Percentiles rank a stretch among this genome's conserved stretches.
These are phyloP conservation scores for Zygoascus flipseniorum DNA, from an alignment of 805 yeast genomes.

Conservation along the genomic window DNA sequence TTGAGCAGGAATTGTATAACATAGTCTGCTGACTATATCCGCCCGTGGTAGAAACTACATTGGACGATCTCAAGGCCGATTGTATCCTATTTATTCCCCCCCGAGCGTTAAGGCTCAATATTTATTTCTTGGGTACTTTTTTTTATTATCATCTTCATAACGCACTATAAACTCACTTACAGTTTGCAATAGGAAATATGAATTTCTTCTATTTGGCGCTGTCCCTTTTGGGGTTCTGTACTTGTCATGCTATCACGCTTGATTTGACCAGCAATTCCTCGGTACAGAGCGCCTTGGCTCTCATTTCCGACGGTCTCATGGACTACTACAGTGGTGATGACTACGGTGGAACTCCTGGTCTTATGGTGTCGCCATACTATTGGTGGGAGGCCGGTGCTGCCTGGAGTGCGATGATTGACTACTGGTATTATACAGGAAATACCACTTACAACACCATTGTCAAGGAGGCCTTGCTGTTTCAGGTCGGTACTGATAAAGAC, in stretches of 20 bases:
- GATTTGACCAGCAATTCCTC: conserved; percentile 33
- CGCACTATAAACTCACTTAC: too few species aligned
- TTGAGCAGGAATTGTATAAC: too few species aligned
- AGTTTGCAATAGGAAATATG: too few species aligned
- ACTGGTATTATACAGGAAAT: conserved; percentile 62
- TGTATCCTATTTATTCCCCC: too few species aligned
- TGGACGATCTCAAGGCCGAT: too few species aligned
- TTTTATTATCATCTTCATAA: too few species aligned
- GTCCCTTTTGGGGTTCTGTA: neutral
- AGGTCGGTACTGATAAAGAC: conserved; percentile 64
- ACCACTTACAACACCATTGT: conserved; percentile 53
- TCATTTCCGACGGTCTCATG: conserved; percentile 53
- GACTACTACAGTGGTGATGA: conserved; percentile 58
- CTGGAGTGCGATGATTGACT: conserved; percentile 80
- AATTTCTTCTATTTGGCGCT: too few species aligned
- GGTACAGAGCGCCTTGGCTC: conserved; percentile 42
- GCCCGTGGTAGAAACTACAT: too few species aligned
- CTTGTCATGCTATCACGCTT: conserved; percentile 15
- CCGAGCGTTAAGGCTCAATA: too few species aligned
- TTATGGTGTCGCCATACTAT: conserved; percentile 84
- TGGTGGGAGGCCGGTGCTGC: conserved; percentile 99
- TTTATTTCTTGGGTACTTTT: too few species aligned
- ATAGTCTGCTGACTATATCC: too few species aligned
- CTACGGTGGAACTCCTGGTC: conserved; percentile 74
- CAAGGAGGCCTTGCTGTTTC: conserved; percentile 57